These are phyloP conservation scores for Penicillium sp. DNA, from an alignment of 2,329 filamentous ascomycete species.

Conservation along the genomic window DNA sequence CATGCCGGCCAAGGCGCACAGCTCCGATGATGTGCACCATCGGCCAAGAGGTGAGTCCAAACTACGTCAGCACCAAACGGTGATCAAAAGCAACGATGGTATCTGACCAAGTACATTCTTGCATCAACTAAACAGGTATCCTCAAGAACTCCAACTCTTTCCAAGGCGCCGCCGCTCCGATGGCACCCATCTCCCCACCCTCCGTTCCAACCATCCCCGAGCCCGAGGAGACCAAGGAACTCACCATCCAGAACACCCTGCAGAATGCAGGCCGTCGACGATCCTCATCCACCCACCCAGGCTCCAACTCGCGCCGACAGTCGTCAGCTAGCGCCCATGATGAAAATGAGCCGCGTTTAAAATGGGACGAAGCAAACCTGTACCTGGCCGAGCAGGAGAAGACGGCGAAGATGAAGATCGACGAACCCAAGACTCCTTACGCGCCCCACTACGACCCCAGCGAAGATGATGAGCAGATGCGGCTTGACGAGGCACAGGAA, in stretches of 20 bases:
- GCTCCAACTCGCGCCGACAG: conserved; percentile 67
- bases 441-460: conserved; percentile 86
- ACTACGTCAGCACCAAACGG: neutral
- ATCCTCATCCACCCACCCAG: conserved; percentile 71
- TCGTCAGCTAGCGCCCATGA: conserved; percentile 58
- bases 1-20: conserved; percentile 34
- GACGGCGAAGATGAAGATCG: conserved; percentile 96
- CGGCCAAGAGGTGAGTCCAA: conserved; percentile 43
- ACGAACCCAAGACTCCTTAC: conserved; percentile 97
- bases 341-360: conserved; percentile 71
- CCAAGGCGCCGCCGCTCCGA: conserved; percentile 54
- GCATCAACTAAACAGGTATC: conserved; percentile 63
- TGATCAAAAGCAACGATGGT: neutral
- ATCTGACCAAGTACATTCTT: neutral
- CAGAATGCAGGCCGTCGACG: conserved; percentile 88
- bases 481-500: conserved; percentile 31
- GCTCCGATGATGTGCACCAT: conserved; percentile 35
- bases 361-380: conserved; percentile 98
- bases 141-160: conserved; percentile 80
- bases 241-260: conserved; percentile 91
- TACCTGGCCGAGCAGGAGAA: conserved; percentile 97
- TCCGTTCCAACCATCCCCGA: conserved; percentile 42
- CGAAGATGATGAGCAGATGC: conserved; percentile 75
- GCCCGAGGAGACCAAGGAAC: conserved; percentile 70
- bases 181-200: conserved; percentile 37